Base-by-base conservation (phyloP, 208 protist genomes). In the Leishmania guyanensis region DNA sequence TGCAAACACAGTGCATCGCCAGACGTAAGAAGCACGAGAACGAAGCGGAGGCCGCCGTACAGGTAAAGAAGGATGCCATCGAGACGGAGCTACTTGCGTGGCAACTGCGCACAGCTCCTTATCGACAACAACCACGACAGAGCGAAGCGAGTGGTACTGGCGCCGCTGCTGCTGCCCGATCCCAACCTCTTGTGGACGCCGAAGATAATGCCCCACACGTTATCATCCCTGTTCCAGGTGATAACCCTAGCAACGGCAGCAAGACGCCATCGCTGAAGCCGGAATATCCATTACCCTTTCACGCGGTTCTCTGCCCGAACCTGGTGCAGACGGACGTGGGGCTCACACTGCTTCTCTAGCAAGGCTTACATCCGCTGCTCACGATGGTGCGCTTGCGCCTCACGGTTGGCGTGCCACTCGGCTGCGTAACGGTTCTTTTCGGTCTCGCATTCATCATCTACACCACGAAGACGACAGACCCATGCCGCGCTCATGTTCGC, bases 231-330 rank as follows among this genome's bases (percentile, higher is more conserved):
- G 51, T 83, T 17, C 64, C 66, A 8, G 46, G 48, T 17, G 72
- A 80, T 10, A 71, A 5, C 48, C 53, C 62, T 3, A 62, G 68
- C 14, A 60, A 68, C 48, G 70, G 66, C 0, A 62, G 72, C 72
- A 69, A 33, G 39, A 46, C 72, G 0, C 36, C 73, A 3, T 10
- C 53, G 22, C 43, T 60, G 2, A 86, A 79, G 56, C 4, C 71
- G 3, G 82, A 69, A n/a, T 80, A 72, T 29, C 29, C 17, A 58
- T 60, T 85, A 46, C 93, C 93, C 16, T 96, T 94, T 75, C 72
- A 73, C 17, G 46, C 68, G 17, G 87, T 95, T 79, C 78, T 77
- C n/a, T 96, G 94, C 80, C 93, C 93, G 4, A 96, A 87, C 66
- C 79, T 94, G 26, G 80, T 85, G 8, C 93, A 91, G 62, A 87